Percentiles rank a stretch among this genome's conserved stretches.
These are phyloP conservation scores for Lasiodiplodia theobromae DNA, from an alignment of 2,329 filamentous ascomycete species.

Conservation along the genomic window DNA sequence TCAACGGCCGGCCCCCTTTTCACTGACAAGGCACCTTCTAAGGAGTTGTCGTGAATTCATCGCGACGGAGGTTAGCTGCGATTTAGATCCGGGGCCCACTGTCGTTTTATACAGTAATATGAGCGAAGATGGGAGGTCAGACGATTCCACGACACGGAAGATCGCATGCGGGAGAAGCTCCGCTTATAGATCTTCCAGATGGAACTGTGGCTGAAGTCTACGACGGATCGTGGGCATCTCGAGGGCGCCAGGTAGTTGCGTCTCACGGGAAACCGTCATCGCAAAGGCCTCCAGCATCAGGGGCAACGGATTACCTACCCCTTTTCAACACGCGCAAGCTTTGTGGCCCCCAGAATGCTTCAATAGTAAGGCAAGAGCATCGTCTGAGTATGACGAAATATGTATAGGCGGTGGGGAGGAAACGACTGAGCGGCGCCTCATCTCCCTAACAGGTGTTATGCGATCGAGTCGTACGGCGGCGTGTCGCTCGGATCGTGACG, in stretches of 20 bases:
- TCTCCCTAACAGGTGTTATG: not conserved
- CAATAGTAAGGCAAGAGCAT: not conserved
- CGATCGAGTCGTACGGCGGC: conserved; percentile 20
- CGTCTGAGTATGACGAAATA: conserved; percentile 17
- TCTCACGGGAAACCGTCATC: not conserved
- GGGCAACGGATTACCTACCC: conserved; percentile 2
- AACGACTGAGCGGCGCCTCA: conserved; percentile 8
- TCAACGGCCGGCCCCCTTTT: not conserved
- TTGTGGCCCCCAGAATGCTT: not conserved
- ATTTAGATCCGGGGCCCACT: conserved; percentile 20
- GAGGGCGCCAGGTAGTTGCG: not conserved
- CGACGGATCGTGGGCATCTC: not conserved
- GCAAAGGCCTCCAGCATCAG: not conserved
- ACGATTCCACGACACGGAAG: not conserved
- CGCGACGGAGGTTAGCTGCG: not conserved
- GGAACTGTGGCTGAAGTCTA: not conserved
- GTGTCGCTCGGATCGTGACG: conserved; percentile 19
- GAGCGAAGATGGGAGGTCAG: not conserved
- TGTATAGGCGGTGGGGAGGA: conserved; percentile 4
- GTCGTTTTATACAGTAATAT: not conserved
- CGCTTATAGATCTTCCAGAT: not conserved
- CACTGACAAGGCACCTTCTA: not conserved
- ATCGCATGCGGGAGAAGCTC: not conserved
- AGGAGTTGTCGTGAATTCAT: not conserved
- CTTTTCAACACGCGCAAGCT: conserved; percentile 1